Conservation (phyloP, 2,329 filamentous ascomycete genomes). For the Sporothrix dimorphospora region DNA sequence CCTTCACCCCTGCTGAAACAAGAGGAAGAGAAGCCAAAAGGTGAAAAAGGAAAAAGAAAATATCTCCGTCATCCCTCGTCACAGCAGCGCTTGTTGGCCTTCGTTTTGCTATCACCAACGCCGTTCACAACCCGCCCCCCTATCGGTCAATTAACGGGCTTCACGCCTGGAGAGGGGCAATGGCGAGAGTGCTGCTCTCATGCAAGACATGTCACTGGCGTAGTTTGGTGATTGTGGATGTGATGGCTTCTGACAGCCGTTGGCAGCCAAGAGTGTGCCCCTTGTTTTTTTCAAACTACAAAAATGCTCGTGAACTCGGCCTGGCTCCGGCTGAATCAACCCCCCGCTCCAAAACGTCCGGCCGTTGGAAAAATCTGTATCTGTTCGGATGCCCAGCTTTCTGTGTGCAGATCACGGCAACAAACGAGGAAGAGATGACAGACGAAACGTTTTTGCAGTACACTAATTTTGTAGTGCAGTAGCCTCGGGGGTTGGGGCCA, state of each 20-base stretch:
- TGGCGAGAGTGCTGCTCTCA: not conserved
- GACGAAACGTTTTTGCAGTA: conserved; percentile 4
- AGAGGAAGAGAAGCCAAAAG: not conserved
- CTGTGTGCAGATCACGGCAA: not conserved
- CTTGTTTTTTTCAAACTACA: not conserved
- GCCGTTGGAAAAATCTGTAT: no score
- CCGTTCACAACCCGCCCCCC: not conserved
- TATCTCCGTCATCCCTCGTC: not conserved
- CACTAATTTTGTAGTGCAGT: not conserved
- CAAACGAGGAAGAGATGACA: not conserved
- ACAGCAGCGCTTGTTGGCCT: not conserved
- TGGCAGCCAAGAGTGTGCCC: not conserved
- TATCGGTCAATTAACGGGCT: not conserved
- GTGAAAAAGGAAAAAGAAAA: not conserved
- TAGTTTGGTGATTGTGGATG: not conserved
- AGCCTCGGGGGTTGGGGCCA: not conserved
- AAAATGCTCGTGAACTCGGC: no score
- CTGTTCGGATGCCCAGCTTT: not conserved
- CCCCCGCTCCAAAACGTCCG: no score
- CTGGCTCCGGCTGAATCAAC: no score
- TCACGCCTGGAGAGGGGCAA: no score
- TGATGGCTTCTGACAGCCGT: not conserved
- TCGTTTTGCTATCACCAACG: not conserved
- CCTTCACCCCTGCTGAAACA: conserved; percentile 18
- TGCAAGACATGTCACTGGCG: conserved; percentile 20